These are phyloP conservation scores for Torrubiellomyces zombiae DNA, from an alignment of 2,329 filamentous ascomycete species.

Conservation along the genomic window DNA sequence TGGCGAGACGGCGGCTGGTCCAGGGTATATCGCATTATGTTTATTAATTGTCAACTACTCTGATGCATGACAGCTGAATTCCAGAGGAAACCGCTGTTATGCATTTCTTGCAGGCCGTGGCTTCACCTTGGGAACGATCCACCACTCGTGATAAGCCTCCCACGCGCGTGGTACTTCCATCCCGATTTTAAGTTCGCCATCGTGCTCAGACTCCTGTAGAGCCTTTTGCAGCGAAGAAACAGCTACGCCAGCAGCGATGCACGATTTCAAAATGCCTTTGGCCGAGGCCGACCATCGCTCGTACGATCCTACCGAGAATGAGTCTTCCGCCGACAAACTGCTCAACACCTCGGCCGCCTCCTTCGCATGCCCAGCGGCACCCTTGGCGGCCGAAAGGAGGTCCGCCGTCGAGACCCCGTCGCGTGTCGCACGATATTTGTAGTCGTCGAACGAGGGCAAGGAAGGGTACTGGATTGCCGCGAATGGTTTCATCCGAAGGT, in stretches of 20 bases:
- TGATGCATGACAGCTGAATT: no score
- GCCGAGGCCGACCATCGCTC: constrained; percentile 43
- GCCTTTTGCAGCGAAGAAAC: constrained; percentile 43
- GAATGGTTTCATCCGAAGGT: constrained; percentile 78
- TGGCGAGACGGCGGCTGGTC: no score
- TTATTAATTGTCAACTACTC: no score
- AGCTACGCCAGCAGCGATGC: constrained; percentile 52
- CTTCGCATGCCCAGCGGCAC: constrained; percentile 29
- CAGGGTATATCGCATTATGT: no score
- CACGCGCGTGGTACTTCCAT: constrained; percentile 35
- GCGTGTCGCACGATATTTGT: constrained; percentile 26
- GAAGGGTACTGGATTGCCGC: constrained; percentile 49
- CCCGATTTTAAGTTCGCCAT: constrained; percentile 21
- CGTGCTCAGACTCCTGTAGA: constrained; percentile 19
- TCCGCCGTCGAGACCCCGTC: constrained; percentile 19
- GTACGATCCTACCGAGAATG: constrained; percentile 39
- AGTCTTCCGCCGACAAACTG: constrained; percentile 31
- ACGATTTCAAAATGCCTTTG: constrained; percentile 48
- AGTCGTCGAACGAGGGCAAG: constrained; percentile 48
- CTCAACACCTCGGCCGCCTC: constrained; percentile 39
- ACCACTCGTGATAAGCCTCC: constrained; percentile 46
- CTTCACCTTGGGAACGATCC: constrained; percentile 40
- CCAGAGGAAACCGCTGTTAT: no score
- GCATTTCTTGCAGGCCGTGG: no score
- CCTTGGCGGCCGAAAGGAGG: constrained; percentile 28